phyloP scores from a whole-genome alignment of 2,329 filamentous ascomycete species.

The Parafenestella ontariensis region DNA sequence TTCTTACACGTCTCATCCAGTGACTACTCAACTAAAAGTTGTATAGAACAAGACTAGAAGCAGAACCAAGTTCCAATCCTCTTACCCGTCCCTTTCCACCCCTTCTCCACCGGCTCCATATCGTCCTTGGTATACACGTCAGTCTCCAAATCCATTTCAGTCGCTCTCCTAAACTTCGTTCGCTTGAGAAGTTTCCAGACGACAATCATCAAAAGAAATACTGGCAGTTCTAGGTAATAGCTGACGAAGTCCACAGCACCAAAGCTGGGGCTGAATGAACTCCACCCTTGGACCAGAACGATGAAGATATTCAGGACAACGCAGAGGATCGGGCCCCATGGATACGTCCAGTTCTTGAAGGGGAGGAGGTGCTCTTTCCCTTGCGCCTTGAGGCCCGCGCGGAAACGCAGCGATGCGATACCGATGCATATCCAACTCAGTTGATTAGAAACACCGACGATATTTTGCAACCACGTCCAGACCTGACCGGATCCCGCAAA shows the following conservation, averaged over 20 bases:
- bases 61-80: conserved; percentile 39
- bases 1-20: background rate
- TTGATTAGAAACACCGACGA: conserved; percentile 65
- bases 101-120: conserved; percentile 32
- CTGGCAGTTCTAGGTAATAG: conserved; percentile 53
- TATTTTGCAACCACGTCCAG: conserved; percentile 72
- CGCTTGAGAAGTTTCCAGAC: conserved; percentile 39
- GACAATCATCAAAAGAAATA: conserved; percentile 38
- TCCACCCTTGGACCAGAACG: conserved; percentile 41
- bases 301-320: conserved; percentile 37
- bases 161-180: conserved; percentile 33
- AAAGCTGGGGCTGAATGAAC: conserved; percentile 62
- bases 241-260: conserved; percentile 57
- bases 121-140: conserved; percentile 42
- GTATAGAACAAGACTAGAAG: conserved; percentile 14
- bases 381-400: conserved; percentile 53
- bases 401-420: conserved; percentile 66
- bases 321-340: conserved; percentile 58
- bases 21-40: too few species aligned
- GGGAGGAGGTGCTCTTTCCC: conserved; percentile 56
- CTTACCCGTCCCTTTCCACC: conserved; percentile 27
- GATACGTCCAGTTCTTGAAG: conserved; percentile 64
- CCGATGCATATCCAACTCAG: conserved; percentile 63
- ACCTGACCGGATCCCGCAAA: conserved; percentile 49
- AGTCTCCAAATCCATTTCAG: conserved; percentile 40